Base-by-base conservation (phyloP, 192 early-diverging fungal species). In the Kickxella alabastrina region DNA sequence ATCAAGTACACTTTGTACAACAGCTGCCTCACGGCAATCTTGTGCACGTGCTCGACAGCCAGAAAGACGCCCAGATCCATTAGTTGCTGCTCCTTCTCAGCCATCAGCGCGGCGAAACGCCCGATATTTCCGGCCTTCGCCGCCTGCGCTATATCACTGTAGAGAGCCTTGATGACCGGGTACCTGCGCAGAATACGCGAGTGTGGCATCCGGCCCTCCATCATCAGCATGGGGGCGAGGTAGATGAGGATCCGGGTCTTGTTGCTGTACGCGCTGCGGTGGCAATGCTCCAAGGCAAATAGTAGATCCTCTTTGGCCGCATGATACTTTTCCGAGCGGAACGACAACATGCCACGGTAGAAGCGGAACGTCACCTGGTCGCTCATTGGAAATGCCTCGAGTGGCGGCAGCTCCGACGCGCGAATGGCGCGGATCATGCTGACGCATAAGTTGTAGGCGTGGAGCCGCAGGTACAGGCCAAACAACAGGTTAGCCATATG, bases 321-420 rank as follows among this genome's bases (percentile, higher is more conserved):
- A 36, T 49, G 43, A 67, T 89, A 96, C 29, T 91, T 76, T 43
- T 92, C 92, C 47, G 91, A 82, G 31, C 85, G 83, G 65, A 97
- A 99, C 8, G 84, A 80, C 13, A 96, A 75, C 40, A 92, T 66
- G 3, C 96, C 96, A 14, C 82, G 78, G 71, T 96, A 93, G 60
- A 89, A 99, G 14, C 80, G 65, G 59, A 87, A 95, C 0, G 88
- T 86, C 17, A 95, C 86, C 49, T 88, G 87, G 75, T 97, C 86
- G 22, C 85, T 60, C 54, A 89, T 85, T 5, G 96, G 92, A 56
- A 84, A 99, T 15, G 67, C n/a, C 4, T 82, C 75, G 12, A 97
- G 53, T 0, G 59, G 43, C 3, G 93, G 92, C 31, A 96, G 58
- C 69, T 94, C 90, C 3, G 83, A 69, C 14, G 82, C 52, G 10